Conservation (phyloP, 768 basidiomycete species). For the Russula brevipes region DNA sequence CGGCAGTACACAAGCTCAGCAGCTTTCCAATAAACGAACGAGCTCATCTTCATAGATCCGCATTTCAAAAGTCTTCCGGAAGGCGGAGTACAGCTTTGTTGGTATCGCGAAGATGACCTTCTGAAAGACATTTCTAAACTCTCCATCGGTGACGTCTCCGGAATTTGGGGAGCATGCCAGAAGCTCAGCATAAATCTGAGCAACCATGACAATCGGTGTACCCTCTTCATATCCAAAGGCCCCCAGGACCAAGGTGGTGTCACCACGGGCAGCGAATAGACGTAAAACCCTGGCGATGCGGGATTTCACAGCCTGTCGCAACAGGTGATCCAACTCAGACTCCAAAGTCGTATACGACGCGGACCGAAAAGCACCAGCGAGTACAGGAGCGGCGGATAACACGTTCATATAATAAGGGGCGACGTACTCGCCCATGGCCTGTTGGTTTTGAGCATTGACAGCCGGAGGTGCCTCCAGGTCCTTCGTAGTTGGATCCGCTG, state of each 20-base stretch:
- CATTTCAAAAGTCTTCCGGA: constrained; percentile 20
- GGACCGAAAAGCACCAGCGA: not conserved
- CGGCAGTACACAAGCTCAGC: not conserved
- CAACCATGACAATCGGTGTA: constrained; percentile 10
- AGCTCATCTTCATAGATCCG: constrained; percentile 22
- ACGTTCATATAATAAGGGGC: constrained; percentile 24
- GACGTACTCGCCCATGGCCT: constrained; percentile 24
- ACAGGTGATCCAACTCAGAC: not conserved
- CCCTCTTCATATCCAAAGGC: constrained; percentile 20
- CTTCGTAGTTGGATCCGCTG: constrained; percentile 24
- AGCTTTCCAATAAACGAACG: constrained; percentile 7
- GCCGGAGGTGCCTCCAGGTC: constrained; percentile 22
- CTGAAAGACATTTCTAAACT: constrained; percentile 18
- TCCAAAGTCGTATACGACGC: not conserved
- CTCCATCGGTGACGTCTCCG: constrained; percentile 6
- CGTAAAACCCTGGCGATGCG: constrained; percentile 15
- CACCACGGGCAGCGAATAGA: constrained; percentile 15
- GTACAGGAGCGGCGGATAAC: constrained; percentile 13
- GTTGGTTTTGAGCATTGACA: constrained; percentile 21
- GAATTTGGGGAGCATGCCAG: constrained; percentile 11
- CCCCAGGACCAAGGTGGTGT: constrained; percentile 20
- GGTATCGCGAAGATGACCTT: constrained; percentile 22
- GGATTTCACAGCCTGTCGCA: constrained; percentile 18
- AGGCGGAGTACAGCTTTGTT: constrained; percentile 9
- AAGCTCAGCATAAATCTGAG: constrained; percentile 23